Evolutionary conservation across 2,329 filamentous ascomycete species (phyloP).

Genomic region (Triangularia verruculosa): DNA sequence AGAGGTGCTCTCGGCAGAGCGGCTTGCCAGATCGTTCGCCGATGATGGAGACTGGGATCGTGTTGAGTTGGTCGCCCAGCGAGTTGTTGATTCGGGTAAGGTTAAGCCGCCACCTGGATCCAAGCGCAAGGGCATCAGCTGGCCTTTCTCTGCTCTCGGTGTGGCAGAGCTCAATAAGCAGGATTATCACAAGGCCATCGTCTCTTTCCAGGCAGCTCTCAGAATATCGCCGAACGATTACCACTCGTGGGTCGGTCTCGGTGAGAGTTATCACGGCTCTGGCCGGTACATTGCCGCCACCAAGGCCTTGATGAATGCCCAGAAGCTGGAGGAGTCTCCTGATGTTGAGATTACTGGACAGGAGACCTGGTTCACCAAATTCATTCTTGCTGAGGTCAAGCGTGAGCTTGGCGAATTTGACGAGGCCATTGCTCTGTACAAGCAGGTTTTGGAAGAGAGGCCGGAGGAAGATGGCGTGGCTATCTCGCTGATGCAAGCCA

Average conservation of each 20-base stretch:
- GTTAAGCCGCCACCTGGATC: constrained; percentile 87
- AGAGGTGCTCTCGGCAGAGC: constrained; percentile 82
- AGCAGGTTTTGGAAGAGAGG: constrained; percentile 64
- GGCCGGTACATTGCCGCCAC: constrained; percentile 91
- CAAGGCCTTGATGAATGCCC: constrained; percentile 83
- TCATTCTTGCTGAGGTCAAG: constrained; percentile 94
- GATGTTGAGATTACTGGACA: constrained; percentile 50
- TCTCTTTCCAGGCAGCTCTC: constrained; percentile 87
- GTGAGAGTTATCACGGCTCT: constrained; percentile 95
- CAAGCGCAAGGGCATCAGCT: constrained; percentile 88
- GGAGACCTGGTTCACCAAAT: constrained; percentile 91
- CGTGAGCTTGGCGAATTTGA: constrained; percentile 89
- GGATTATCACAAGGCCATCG: constrained; percentile 82
- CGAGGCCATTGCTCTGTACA: constrained; percentile 74
- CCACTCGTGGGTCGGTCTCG: constrained; percentile 91
- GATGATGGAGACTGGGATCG: constrained; percentile 93
- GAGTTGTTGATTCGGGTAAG: constrained; percentile 92
- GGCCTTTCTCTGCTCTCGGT: constrained; percentile 91
- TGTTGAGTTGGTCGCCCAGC: constrained; percentile 86
- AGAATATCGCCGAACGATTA: constrained; percentile 83
- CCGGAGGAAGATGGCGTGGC: constrained; percentile 80
- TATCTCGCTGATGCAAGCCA: constrained; percentile 82
- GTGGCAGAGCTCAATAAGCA: constrained; percentile 94
- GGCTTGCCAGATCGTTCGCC: constrained; percentile 81
- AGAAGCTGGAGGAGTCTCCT: constrained; percentile 63